These are phyloP conservation scores for Boletus speciosus DNA, from an alignment of 768 basidiomycete species.

Conservation along the genomic window DNA sequence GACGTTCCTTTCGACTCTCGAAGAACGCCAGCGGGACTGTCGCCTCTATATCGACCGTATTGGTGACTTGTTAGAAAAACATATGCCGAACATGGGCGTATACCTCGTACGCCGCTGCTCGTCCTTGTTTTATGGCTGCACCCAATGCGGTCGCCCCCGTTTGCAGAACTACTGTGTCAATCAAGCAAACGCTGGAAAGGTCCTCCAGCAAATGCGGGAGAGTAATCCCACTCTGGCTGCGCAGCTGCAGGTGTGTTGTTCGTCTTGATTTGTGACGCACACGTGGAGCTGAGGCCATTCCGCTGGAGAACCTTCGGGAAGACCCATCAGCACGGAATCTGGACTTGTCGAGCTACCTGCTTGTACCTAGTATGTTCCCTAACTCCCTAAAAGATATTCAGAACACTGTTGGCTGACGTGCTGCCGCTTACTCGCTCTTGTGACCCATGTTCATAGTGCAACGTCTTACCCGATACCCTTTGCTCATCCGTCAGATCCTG, in stretches of 20 bases:
- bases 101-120: constrained; percentile 58
- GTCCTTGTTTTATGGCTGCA: neutral
- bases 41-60: constrained; percentile 88
- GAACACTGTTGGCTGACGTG: neutral
- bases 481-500: constrained; percentile 82
- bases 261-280: neutral
- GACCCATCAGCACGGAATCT: constrained; percentile 75
- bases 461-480: constrained; percentile 90
- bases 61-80: constrained; percentile 75
- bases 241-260: constrained; percentile 57
- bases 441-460: constrained; percentile 58
- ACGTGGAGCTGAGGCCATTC: neutral
- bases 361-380: constrained; percentile 73
- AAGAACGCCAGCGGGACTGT: constrained; percentile 88
- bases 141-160: neutral
- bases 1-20: constrained; percentile 84
- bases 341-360: constrained; percentile 86
- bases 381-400: neutral
- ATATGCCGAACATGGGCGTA: constrained; percentile 73
- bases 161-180: constrained; percentile 85
- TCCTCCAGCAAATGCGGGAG: constrained; percentile 69
- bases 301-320: constrained; percentile 65
- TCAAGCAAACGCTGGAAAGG: constrained; percentile 72
- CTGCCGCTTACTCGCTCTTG: neutral
- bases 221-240: constrained; percentile 59